These are phyloP conservation scores for Monosporozyma aquatica DNA, from an alignment of 805 yeast genomes.

Conservation along the genomic window DNA sequence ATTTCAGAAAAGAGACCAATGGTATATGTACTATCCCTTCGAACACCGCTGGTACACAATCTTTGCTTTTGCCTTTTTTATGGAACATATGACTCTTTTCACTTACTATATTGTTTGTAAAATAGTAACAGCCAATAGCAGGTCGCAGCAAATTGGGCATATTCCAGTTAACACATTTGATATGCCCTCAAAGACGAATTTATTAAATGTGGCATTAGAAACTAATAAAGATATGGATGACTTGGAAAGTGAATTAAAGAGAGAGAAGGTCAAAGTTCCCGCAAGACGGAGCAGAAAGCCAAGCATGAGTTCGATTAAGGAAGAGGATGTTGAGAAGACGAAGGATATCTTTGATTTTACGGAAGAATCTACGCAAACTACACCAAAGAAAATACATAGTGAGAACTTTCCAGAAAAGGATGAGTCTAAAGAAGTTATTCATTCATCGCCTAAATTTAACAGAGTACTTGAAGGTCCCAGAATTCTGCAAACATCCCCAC, in stretches of 20 bases:
- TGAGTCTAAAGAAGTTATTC: neutral
- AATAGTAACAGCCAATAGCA: slow-evolving; percentile 1
- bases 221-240: slow-evolving; percentile 9
- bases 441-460: slow-evolving; percentile 2
- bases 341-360: slow-evolving; percentile 4
- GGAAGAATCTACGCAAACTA: neutral
- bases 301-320: neutral
- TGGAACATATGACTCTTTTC: slow-evolving; percentile 24
- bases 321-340: neutral
- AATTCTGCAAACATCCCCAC: neutral
- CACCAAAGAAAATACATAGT: neutral
- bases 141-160: neutral
- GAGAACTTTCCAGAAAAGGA: neutral
- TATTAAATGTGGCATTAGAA: slow-evolving; percentile 6
- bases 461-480: slow-evolving; percentile 2
- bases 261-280: neutral
- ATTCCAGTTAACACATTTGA: slow-evolving; percentile 1
- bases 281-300: neutral
- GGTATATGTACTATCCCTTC: slow-evolving; percentile 22
- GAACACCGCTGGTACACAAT: slow-evolving; percentile 29
- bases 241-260: neutral
- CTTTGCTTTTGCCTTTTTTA: slow-evolving; percentile 26
- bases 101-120: slow-evolving; percentile 7
- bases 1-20: slow-evolving; percentile 15
- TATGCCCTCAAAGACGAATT: slow-evolving; percentile 7